Base-by-base conservation (phyloP, 371 early-diverging fungal species). In the Thermomucor indicae-seudaticae region DNA sequence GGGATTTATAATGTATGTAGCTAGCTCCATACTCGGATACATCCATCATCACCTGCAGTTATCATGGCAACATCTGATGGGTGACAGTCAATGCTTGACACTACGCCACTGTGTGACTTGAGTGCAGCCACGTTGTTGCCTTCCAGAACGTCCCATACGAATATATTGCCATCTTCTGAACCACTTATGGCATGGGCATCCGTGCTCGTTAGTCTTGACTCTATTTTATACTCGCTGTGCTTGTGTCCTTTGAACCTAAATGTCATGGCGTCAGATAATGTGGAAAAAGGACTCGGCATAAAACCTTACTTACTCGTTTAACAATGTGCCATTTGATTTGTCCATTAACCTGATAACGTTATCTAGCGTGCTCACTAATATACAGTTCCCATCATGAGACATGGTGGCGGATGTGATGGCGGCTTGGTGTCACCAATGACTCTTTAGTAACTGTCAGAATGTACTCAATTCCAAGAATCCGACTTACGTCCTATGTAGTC, bases 91-190 rank as follows among this genome's bases (percentile, higher is more conserved):
- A 80, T 44, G 6, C 65, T 53, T 7, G 68, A 53, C 3, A 76
- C 60, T 2, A 68, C 53, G 16, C 74, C 69, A 23, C 58, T 42
- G 30, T 79, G 78, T 3, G 52, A 55, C 22, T 65, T 45, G 6
- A 65, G 27, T 16, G 47, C 44, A 7, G 49, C 39, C 6, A 60
- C 47, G 14, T 52, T 19, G 3, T 40, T 64, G 27, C 74, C 89
- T 57, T 87, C 89, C 7, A 90, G 68, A 23, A 90, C 67, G 65
- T 93, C 90, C 91, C 95, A 96, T 41, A 89, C 72, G 55, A 79
- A 81, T 2, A 95, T 81, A 34, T 69, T 65, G n/a, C 93, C 94
- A 55, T 95, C 92, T 58, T 96, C 96, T 20, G 91, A 90, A 4
- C 97, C 97, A 47, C 91, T 88, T 31, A 92, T 71, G 2, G 91